Conservation (phyloP, 768 basidiomycete species). For the Lyophyllum shimeji region DNA sequence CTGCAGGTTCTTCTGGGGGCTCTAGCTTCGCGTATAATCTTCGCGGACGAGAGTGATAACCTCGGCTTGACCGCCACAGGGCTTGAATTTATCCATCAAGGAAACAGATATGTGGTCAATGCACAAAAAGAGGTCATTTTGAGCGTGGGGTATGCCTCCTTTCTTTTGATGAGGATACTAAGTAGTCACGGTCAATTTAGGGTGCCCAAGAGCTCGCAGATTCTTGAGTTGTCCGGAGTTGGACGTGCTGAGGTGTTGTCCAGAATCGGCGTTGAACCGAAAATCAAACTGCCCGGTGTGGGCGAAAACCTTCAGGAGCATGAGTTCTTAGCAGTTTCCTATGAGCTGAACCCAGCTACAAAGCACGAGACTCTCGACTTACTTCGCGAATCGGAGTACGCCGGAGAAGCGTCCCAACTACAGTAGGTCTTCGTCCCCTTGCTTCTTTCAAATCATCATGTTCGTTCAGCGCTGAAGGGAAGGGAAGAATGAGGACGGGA, state of each 20-base stretch:
- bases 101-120: conserved; percentile 29
- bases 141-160: conserved; percentile 32
- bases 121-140: conserved; percentile 54
- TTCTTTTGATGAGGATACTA: background rate
- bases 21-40: conserved; percentile 26
- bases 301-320: conserved; percentile 22
- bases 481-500: conserved; percentile 24
- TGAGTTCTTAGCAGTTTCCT: background rate
- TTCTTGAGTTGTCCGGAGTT: conserved; percentile 21
- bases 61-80: conserved; percentile 43
- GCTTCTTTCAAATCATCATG: background rate
- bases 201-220: conserved; percentile 16
- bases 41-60: conserved; percentile 10
- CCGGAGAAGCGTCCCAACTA: conserved; percentile 1
- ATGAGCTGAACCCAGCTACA: conserved; percentile 8
- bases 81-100: conserved; percentile 41
- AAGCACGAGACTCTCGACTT: conserved; percentile 9
- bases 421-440: conserved; percentile 4
- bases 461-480: conserved; percentile 19
- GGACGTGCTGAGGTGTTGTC: conserved; percentile 8
- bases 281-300: conserved; percentile 16
- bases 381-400: conserved; percentile 5
- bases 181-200: background rate
- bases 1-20: conserved; percentile 18
- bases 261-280: conserved; percentile 11